Evolutionary conservation across 306 rosid genomes (phyloP), one percentile per base, ranked within the genome.

Genomic region (Sicyos baderoa): DNA sequence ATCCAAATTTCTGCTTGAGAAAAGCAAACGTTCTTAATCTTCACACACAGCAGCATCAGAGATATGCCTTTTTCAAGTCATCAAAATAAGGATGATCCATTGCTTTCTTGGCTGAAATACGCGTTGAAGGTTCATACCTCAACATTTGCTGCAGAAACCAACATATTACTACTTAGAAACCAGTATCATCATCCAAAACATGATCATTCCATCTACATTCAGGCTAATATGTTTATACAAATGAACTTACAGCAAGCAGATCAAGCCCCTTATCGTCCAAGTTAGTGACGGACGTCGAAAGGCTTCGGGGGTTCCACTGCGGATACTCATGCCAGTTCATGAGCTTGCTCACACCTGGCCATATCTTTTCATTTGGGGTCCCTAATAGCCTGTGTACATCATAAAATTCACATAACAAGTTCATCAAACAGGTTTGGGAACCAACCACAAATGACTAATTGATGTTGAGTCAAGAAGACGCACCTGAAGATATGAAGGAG

Each of bases 251-350:
- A 47, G 83, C 71, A 40, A 91, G 76, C 53, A 91, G 83, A 78
- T 89, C 86, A 23, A 90, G 59, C 23, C 97, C 99, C 56, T 74
- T 72, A 1, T 70, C 81, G 5, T 86, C 97, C 90, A 93, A 80
- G 67, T 60, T 68, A 40, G 97, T 91, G 75, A 88, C 96, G 23
- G 85, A 89, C 4, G 64, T 85, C 10, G 94, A 61, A 71, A 90
- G 71, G 74, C 75, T 71, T 73, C 86, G 91, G 60, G 99, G 84
- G 55, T 32, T 82, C 99, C 99, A 93, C 58, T 86, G 99, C 6
- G 97, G 96, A 68, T 90, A 93, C 76, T 93, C 97, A 61, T 93
- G 99, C 99, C 97, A 93, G 76, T 93, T 86, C 88, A 85, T 82
- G 10, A 93, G 87, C 45, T 86, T 85, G 77, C 96, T 93, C 40